phyloP scores from a whole-genome alignment of 192 early-diverging fungal species.

The Chytriomyces sp. region DNA sequence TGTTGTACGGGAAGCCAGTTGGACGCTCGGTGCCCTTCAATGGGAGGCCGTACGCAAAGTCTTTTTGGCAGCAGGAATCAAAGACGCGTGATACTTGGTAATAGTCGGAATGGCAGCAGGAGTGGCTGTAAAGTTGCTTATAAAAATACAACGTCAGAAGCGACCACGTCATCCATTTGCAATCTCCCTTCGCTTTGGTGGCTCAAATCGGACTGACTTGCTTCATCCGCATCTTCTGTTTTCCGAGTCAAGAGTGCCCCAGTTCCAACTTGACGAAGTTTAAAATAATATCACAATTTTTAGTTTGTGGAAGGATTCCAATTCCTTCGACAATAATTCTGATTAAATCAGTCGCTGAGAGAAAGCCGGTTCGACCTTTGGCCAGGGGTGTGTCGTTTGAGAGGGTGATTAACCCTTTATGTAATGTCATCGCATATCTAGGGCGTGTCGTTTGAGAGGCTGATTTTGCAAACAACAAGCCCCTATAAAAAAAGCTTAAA shows the following conservation, averaged over 20 bases:
- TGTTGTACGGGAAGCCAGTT: background rate
- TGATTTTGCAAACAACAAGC: too few species aligned
- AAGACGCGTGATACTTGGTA: slow-evolving; percentile 17
- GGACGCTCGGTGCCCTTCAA: background rate
- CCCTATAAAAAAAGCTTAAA: too few species aligned
- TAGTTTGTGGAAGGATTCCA: slow-evolving; percentile 37
- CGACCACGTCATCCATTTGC: slow-evolving; percentile 38
- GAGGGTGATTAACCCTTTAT: too few species aligned
- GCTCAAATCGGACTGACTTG: slow-evolving; percentile 18
- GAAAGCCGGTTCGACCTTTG: background rate
- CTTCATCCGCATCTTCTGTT: slow-evolving; percentile 1
- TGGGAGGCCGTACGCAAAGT: slow-evolving; percentile 39
- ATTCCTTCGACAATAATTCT: slow-evolving; percentile 43
- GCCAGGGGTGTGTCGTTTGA: too few species aligned
- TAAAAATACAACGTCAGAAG: too few species aligned
- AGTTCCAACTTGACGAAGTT: slow-evolving; percentile 54
- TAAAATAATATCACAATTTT: too few species aligned
- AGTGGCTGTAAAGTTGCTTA: slow-evolving; percentile 12
- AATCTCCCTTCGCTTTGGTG: slow-evolving; percentile 55
- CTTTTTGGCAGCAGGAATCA: slow-evolving; percentile 31
- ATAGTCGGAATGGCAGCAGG: slow-evolving; percentile 31
- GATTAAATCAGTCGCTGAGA: slow-evolving; percentile 32
- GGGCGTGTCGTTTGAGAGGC: too few species aligned
- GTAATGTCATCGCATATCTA: too few species aligned
- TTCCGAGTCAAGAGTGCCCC: slow-evolving; percentile 46